Evolutionary conservation across 768 basidiomycete species (phyloP).

Genomic region (Rhodotorula diobovata): DNA sequence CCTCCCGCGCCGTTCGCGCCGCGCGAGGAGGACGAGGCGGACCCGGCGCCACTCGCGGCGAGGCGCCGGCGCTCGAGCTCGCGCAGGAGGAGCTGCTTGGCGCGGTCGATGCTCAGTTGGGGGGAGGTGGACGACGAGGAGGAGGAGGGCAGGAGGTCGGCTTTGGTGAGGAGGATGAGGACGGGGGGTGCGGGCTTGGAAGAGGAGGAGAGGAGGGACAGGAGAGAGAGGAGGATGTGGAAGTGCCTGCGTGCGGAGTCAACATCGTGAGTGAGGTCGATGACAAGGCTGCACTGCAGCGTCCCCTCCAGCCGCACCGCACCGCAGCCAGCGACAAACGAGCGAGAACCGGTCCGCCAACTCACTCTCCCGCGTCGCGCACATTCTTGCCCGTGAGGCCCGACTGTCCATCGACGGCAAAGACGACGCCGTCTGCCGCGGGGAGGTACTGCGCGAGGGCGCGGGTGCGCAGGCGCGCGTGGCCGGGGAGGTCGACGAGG

Average conservation of each 20-base stretch:
- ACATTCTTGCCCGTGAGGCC: conserved; percentile 32
- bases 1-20: neutral
- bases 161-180: conserved; percentile 38
- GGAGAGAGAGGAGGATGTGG: conserved; percentile 35
- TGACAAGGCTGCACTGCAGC: too few species aligned
- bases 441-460: conserved; percentile 41
- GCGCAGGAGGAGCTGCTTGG: conserved; percentile 31
- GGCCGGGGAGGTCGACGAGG: conserved; percentile 43
- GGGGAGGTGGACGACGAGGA: conserved; percentile 6
- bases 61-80: conserved; percentile 35
- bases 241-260: conserved; percentile 15
- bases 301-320: neutral
- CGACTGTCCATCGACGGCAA: conserved; percentile 26
- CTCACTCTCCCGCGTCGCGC: conserved; percentile 35
- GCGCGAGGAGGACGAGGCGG: neutral
- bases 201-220: neutral
- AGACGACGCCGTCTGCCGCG: conserved; percentile 38
- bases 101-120: conserved; percentile 35
- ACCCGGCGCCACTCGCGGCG: conserved; percentile 5
- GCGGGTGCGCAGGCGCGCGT: conserved; percentile 41
- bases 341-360: neutral
- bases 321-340: too few species aligned
- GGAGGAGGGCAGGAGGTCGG: conserved; percentile 23
- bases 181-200: conserved; percentile 8
- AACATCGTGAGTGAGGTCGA: neutral